Conservation (phyloP, 805 yeast genomes). For the Metschnikowia vanudenii region DNA sequence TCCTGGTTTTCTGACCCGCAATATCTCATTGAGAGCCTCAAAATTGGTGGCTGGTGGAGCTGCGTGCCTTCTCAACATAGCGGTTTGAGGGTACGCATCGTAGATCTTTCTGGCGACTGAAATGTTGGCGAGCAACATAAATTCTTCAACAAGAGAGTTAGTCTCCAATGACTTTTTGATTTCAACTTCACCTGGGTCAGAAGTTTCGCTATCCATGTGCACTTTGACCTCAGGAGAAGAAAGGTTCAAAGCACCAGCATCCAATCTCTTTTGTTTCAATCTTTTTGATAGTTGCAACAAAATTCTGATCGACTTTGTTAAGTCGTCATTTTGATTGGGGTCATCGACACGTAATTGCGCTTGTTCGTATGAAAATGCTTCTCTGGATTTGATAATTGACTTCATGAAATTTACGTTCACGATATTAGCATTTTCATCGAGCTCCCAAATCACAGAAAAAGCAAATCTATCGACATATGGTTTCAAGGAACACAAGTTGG, state of each 20-base stretch:
- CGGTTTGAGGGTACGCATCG: conserved; percentile 94
- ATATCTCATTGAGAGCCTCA: conserved; percentile 84
- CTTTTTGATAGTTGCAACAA: conserved; percentile 76
- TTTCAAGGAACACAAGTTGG: conserved; percentile 90
- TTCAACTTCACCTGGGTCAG: conserved; percentile 95
- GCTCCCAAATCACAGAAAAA: conserved; percentile 93
- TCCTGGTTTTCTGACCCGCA: conserved; percentile 69
- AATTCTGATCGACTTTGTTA: conserved; percentile 86
- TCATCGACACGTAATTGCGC: conserved; percentile 95
- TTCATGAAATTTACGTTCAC: conserved; percentile 77
- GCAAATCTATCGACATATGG: conserved; percentile 96
- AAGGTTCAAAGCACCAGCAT: conserved; percentile 93
- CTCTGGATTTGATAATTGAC: conserved; percentile 85
- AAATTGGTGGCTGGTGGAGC: conserved; percentile 96
- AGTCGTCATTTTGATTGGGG: conserved; percentile 65
- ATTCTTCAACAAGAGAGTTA: conserved; percentile 95
- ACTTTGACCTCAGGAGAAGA: conserved; percentile 99
- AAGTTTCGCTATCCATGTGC: conserved; percentile 93
- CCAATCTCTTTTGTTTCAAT: conserved; percentile 79
- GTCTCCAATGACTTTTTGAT: conserved; percentile 85
- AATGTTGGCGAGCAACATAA: conserved; percentile 95
- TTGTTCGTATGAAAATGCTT: conserved; percentile 90
- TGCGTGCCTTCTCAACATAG: conserved; percentile 96
- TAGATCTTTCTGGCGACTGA: conserved; percentile 92
- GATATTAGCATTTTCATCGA: conserved; percentile 82